phyloP scores from a whole-genome alignment of 805 yeast species.

The Clavispora vitiphila region DNA sequence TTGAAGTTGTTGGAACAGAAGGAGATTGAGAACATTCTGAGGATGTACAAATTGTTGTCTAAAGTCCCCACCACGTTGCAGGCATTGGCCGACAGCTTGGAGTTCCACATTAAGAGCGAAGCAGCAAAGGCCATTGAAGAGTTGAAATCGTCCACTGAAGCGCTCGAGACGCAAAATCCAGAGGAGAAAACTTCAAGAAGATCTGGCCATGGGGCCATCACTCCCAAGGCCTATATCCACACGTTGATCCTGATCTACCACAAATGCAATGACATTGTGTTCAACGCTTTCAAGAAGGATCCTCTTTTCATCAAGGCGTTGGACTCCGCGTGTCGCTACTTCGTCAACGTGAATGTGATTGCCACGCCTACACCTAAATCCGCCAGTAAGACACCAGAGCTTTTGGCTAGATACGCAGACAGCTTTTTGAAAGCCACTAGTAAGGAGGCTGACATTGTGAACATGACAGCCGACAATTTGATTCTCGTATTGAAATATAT shows the following conservation, averaged over 20 bases:
- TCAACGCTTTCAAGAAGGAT: constrained; percentile 63
- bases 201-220: constrained; percentile 33
- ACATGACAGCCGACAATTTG: constrained; percentile 77
- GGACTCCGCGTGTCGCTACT: constrained; percentile 82
- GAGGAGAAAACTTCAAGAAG: constrained; percentile 16
- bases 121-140: constrained; percentile 51
- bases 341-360: constrained; percentile 76
- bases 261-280: constrained; percentile 62
- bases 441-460: constrained; percentile 63
- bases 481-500: constrained; percentile 83
- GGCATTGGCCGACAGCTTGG: constrained; percentile 70
- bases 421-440: constrained; percentile 71
- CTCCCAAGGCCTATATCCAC: constrained; percentile 77
- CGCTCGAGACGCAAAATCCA: constrained; percentile 13
- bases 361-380: constrained; percentile 62
- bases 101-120: constrained; percentile 57
- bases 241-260: constrained; percentile 66
- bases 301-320: constrained; percentile 79
- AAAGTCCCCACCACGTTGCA: constrained; percentile 77
- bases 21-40: constrained; percentile 65
- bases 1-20: constrained; percentile 67
- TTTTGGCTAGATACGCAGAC: constrained; percentile 86
- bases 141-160: constrained; percentile 33
- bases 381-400: constrained; percentile 82
- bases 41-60: constrained; percentile 70